Conservation (phyloP, 73 alveolate genomes). For the Paramecium tetraurelia region DNA sequence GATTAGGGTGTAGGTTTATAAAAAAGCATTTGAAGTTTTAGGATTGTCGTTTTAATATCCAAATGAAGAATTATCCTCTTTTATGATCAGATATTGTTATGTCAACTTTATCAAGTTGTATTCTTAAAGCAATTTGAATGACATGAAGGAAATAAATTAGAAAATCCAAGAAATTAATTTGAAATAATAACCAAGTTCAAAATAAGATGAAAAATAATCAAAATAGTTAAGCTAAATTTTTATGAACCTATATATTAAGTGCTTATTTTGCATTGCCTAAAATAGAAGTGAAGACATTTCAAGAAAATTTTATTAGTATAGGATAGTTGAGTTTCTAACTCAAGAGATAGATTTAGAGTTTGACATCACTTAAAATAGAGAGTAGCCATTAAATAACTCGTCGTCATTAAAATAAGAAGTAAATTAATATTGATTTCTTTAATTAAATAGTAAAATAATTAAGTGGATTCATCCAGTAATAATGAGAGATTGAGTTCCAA, state of each 20-base stretch:
- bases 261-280: slow-evolving; percentile 87
- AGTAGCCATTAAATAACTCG: slow-evolving; percentile 45
- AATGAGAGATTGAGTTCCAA: slow-evolving; percentile 46
- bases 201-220: slow-evolving; percentile 70
- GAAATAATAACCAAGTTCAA: slow-evolving; percentile 68
- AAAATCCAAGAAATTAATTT: slow-evolving; percentile 31
- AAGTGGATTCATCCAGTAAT: neutral
- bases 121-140: slow-evolving; percentile 54
- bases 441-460: slow-evolving; percentile 1
- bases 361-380: slow-evolving; percentile 84
- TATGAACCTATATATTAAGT: slow-evolving; percentile 91
- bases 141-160: slow-evolving; percentile 41
- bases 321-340: slow-evolving; percentile 89
- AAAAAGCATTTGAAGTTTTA: slow-evolving; percentile 41
- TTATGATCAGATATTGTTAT: slow-evolving; percentile 51
- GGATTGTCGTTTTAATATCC: slow-evolving; percentile 11
- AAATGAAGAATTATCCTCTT: slow-evolving; percentile 49
- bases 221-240: slow-evolving; percentile 75
- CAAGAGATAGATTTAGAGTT: slow-evolving; percentile 95
- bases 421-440: neutral
- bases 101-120: slow-evolving; percentile 50
- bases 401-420: neutral
- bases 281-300: slow-evolving; percentile 94
- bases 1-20: neutral
- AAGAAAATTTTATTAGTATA: slow-evolving; percentile 89